Evolutionary conservation across 73 alveolate genomes (phyloP), one percentile per base, ranked within the genome.

Genomic region (Blepharisma stoltei): DNA sequence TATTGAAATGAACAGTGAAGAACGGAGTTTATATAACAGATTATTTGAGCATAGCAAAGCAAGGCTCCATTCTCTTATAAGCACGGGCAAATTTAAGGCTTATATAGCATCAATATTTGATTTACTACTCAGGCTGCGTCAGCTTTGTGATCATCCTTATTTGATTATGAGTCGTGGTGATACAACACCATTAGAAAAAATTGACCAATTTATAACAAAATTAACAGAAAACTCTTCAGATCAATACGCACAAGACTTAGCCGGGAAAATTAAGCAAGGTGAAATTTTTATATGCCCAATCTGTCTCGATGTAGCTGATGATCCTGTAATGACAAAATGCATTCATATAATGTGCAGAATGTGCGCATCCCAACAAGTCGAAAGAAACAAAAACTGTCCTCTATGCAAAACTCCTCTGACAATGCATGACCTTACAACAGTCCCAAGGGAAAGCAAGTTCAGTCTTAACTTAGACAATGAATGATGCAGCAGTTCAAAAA

Each of bases 131-230:
- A 84, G 92, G 53, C 54, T 84, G 0, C 81, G 92, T 69, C 67
- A 84, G 54, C 60, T 81, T 44, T 84, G 92, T 84, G 88, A 84
- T 81, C 92, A 84, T 49, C 88, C 88, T 6, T 55, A 48, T 21
- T 53, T 84, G 6, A 37, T 84, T 11, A 81, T 81, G 18, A 82
- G 82, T 25, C 78, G 89, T 23, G 71, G 88, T 7, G 85, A 81
- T 55, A 84, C 80, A 6, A 81, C 69, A 20, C 54, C 69, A 44
- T 50, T 70, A 7, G 89, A 81, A 25, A 46, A 68, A 44, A 38
- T 84, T 6, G 92, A 84, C 27, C 78, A 81, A 25, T 21, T 50
- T 25, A 70, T 81, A 0, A 80, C 50, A 20, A 55, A 50, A 37
- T 81, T 81, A 18, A 54, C 70, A 11, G 66, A 52, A 21, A 81